Base-by-base conservation (phyloP, 2,329 filamentous ascomycete species). In the Epichloe aotearoae region DNA sequence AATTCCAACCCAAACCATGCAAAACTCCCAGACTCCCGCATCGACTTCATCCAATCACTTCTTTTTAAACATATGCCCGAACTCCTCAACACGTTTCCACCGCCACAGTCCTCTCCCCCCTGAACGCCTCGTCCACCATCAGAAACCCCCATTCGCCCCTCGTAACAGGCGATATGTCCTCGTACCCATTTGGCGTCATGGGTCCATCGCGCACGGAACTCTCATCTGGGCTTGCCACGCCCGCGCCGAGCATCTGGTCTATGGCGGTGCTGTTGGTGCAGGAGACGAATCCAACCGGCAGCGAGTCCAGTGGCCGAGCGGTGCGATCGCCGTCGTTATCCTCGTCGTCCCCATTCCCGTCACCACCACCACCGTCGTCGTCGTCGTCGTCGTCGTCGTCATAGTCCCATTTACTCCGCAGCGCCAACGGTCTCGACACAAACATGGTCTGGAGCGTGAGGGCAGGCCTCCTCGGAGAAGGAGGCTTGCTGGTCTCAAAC, bases 61-160 rank as follows among this genome's bases (percentile, higher is more conserved):
- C 10, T 39, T 39, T 17, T 39, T 4, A 3, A 33, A 6, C 6
- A 26, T 14, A 11, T 34, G 5, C 23, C 38, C 6, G 20, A 30
- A 26, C 36, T 23, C 51, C 14, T 71, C 64, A 74, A 57, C 69
- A 79, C 41, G 70, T 78, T 63, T 75, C 74, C 15, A 82, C 73
- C 3, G 69, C 69, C 3, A 67, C 77, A 40, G 66, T 77, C 57
- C 68, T 70, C 15, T 65, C 62, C 65, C 62, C 65, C 43, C 65
- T 67, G 54, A 71, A 71, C 26, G 65, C 67, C 30, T 71, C 68
- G 3, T 74, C 73, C 40, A 70, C 67, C 66, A 80, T 77, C 56
- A 83, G 62, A 58, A 79, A 78, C 0, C 77, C 77, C 80, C 80
- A 83, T 63, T 83, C 80, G 5, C 76, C 76, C 40, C 75, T 70